Base-by-base conservation (phyloP, 768 basidiomycete species). In the Hericium coralloides region DNA sequence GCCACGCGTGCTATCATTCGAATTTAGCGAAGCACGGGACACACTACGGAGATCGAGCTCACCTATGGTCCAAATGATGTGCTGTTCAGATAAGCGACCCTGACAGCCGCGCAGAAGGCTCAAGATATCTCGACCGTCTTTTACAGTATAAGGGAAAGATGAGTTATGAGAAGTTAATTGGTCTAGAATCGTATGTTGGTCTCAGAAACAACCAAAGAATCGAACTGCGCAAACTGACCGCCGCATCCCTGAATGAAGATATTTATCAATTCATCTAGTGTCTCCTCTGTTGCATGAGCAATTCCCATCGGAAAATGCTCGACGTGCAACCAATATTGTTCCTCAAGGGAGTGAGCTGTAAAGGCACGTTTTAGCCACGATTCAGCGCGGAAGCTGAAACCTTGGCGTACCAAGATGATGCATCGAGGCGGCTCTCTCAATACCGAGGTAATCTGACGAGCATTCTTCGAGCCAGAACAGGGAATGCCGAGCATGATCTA, bases 271-370 rank as follows among this genome's bases (percentile, higher is more conserved):
- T 55, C 15, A 17, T 48, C 47, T 8, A 49, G 26, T 2, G 25
- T 26, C 0, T 45, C 53, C 7, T 17, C 12, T 17, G 43, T 26
- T 8, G 15, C 10, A 6, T n/a, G 12, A 7, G 2, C 23, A 6
- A 25, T 31, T 8, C 41, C 38, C 55, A 55, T 49, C 14, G 26
- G 38, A 22, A 55, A 55, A 10, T 18, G 18, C 36, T 55, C 43
- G 7, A 55, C 55, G 20, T 55, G 55, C 6, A 12, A n/a, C 55
- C 55, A 55, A 25, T 55, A 55, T n/a, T 48, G 17, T 15, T 23
- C 15, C 48, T 55, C n/a, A 18, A 55, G 14, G 8, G 18, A n/a
- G 6, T 52, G 38, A 37, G 14, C 52, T 54, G 20, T 12, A 54
- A n/a, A 54, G 22, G 5, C 4, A 14, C 43, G 18, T 20, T 12